These are phyloP conservation scores for Herpotrichia juniperi DNA, from an alignment of 2,329 filamentous ascomycete species.

Conservation along the genomic window DNA sequence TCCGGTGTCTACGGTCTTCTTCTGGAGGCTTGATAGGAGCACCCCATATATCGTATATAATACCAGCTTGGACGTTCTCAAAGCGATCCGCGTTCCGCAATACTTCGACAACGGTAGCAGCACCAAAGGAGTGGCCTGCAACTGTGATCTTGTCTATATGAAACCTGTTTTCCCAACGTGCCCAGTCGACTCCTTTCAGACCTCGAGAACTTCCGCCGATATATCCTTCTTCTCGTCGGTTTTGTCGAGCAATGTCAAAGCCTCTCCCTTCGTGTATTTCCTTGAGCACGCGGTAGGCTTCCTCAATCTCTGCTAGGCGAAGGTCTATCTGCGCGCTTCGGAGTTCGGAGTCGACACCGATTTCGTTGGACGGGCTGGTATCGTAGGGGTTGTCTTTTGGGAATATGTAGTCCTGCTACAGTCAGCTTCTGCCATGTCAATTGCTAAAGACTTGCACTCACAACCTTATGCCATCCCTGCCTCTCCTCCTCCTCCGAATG, in stretches of 20 bases:
- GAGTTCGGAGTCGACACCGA: constrained; percentile 65
- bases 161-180: constrained; percentile 62
- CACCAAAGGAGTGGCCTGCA: constrained; percentile 71
- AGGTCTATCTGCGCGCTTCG: constrained; percentile 67
- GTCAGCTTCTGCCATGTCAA: constrained; percentile 10
- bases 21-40: constrained; percentile 51
- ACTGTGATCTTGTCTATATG: constrained; percentile 64
- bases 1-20: constrained; percentile 53
- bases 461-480: constrained; percentile 56
- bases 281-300: constrained; percentile 64
- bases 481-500: constrained; percentile 46
- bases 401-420: constrained; percentile 62
- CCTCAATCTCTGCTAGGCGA: constrained; percentile 68
- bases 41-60: constrained; percentile 72
- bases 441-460: constrained; percentile 16
- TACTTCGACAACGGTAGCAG: constrained; percentile 67
- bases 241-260: constrained; percentile 56
- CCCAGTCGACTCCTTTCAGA: constrained; percentile 63
- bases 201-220: constrained; percentile 65
- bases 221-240: constrained; percentile 64
- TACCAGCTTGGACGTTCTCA: constrained; percentile 65
- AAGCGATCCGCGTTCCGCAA: constrained; percentile 62
- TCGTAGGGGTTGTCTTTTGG: constrained; percentile 59
- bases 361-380: constrained; percentile 59
- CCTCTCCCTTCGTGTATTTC: constrained; percentile 63